Conservation (phyloP, 2,329 filamentous ascomycete genomes). For the Volutella citrinella region DNA sequence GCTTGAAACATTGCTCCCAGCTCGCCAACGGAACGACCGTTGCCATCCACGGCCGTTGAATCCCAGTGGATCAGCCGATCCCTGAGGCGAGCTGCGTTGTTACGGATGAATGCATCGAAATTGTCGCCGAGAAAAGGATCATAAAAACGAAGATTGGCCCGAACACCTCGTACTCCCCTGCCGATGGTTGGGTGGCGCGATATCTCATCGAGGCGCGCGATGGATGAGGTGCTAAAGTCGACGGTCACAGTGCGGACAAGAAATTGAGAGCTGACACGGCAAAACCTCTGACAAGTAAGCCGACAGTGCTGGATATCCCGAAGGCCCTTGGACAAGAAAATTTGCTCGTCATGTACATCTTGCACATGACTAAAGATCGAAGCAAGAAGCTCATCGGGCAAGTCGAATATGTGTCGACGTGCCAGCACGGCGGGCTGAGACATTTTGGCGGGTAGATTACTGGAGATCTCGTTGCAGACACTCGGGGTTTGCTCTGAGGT, state of each 20-base stretch:
- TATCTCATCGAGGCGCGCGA: conserved; percentile 4
- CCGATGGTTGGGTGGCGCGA: conserved; percentile 3
- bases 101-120: conserved; percentile 1
- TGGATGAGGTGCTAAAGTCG: background rate
- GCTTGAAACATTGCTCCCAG: conserved; percentile 1
- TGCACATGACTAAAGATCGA: too few species aligned
- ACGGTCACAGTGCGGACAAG: conserved; percentile 1
- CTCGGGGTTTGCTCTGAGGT: too few species aligned
- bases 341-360: too few species aligned
- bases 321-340: too few species aligned
- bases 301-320: conserved; percentile 3
- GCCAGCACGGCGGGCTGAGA: too few species aligned
- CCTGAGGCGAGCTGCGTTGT: background rate
- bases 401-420: too few species aligned
- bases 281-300: conserved; percentile 3
- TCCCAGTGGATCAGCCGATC: too few species aligned
- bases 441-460: too few species aligned
- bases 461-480: too few species aligned
- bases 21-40: too few species aligned
- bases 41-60: too few species aligned
- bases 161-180: conserved; percentile 1
- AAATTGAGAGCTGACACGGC: background rate
- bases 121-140: conserved; percentile 1
- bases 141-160: conserved; percentile 1
- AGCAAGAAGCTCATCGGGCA: too few species aligned